Conservation (phyloP, 495 filamentous ascomycete species). For the Penicillium turbatum region DNA sequence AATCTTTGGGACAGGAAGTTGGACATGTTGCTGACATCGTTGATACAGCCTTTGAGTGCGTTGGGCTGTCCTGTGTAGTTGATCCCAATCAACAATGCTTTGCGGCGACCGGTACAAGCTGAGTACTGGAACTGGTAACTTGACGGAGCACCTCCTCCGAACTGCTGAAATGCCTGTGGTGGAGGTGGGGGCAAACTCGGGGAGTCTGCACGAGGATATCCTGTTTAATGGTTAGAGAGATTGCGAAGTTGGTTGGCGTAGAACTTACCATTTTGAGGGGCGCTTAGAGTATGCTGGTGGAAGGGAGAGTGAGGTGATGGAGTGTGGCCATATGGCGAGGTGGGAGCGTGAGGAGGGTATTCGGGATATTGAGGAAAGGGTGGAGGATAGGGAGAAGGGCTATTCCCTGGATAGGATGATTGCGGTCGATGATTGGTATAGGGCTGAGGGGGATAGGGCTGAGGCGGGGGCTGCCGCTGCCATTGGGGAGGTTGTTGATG, state of each 20-base stretch:
- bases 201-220: constrained; percentile 11
- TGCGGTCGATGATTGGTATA: constrained; percentile 8
- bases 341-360: constrained; percentile 15
- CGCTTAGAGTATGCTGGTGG: constrained; percentile 11
- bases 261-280: constrained; percentile 13
- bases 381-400: constrained; percentile 9
- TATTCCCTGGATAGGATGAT: constrained; percentile 1
- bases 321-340: constrained; percentile 11
- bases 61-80: constrained; percentile 94
- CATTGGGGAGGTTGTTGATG: constrained; percentile 24
- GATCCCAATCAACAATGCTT: constrained; percentile 92
- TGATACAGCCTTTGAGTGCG: constrained; percentile 88
- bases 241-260: not conserved
- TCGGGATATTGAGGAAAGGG: constrained; percentile 19
- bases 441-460: constrained; percentile 21
- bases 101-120: constrained; percentile 80
- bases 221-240: constrained; percentile 2
- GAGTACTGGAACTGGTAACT: constrained; percentile 87
- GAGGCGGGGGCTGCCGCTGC: constrained; percentile 25
- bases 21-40: constrained; percentile 97
- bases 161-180: constrained; percentile 47
- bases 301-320: constrained; percentile 11
- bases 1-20: constrained; percentile 78
- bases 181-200: constrained; percentile 35
- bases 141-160: constrained; percentile 72